Base-by-base conservation (phyloP, 2,329 filamentous ascomycete genomes). In the Sclerotinia glacialis region DNA sequence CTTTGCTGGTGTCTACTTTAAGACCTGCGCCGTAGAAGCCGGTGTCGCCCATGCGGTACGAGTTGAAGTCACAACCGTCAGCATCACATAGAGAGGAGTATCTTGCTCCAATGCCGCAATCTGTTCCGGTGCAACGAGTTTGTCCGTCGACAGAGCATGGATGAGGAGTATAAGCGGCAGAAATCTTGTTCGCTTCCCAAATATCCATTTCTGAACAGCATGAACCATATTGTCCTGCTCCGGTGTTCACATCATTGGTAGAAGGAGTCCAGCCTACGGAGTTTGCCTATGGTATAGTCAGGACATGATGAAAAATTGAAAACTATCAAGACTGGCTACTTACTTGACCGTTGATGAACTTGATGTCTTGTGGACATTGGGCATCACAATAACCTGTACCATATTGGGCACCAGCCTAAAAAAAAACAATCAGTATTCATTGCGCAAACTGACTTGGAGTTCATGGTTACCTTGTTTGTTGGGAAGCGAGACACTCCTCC, bases 171-270 rank as follows among this genome's bases (percentile, higher is more conserved):
- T 82, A 81, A 28, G 85, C 86, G 28, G 80, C 80, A 28, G 85
- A 82, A 72, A 86, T 80, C 67, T 78, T 80, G 79, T 88, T 88
- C 59, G 85, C 85, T 76, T 88, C 86, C 85, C 85, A 88, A 75
- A 87, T 82, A 73, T 90, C 87, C 83, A 90, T 87, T 78, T 90
- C 88, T 53, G 83, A 79, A 77, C 87, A 90, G 82, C 87, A 89
- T 52, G 86, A 80, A 71, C 88, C 87, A 64, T 82, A 80, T 55
- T 78, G 76, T 55, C 84, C 84, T 40, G 76, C 72, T 66, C 85
- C 85, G 40, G 83, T 79, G 74, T 86, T 86, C 64, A 74, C 71
- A 74, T 85, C 82, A 67, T 78, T 83, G n/a, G 70, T 64, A 0
- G 81, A 81, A 21, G 82, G 74, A 21, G 65, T 72, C 83, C 83